Evolutionary conservation across 2,329 filamentous ascomycete species (phyloP), one percentile per base, ranked within the genome.

Genomic region (Xylariaceae sp.): DNA sequence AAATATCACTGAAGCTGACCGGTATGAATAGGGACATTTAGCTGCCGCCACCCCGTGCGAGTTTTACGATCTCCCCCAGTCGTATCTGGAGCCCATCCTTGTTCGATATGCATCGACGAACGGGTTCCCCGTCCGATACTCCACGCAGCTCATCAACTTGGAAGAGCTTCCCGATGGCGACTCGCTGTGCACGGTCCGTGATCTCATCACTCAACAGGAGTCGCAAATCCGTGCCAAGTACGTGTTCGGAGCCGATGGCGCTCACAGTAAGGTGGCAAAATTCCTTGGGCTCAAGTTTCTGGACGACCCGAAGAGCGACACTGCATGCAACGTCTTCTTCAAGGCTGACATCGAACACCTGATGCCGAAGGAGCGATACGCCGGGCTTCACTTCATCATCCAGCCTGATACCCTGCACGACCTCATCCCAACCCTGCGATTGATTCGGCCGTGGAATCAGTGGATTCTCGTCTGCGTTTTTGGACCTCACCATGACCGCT

Each of bases 171-270:
- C 58, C 4, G 42, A 2, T 17, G 64, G 62, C 13, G 42, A 45
- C n/a, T 63, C 66, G 11, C 53, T 64, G 1, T 66, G 62, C 57
- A 64, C 62, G 2, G 55, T 79, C 2, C 67, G 67, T 13, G 76
- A 79, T 58, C 70, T 70, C 7, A 39, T 77, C 2, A 72, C 75
- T 0, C 70, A 72, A 78, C 81, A 69, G 62, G 65, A 23, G 76
- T 87, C 57, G 39, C 15, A 63, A 6, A 18, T 68, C 44, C 73
- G 74, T 6, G 78, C 82, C 0, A 79, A 78, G 55, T 87, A 82
- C 61, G 72, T 87, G 7, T 84, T 86, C 62, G 84, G 84, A 2
- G 81, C 79, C 48, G 84, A 87, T 67, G 84, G 77, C 2, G 74
- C 73, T 0, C 70, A 71, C 7, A 77, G 75, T 58, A 71, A 71